phyloP scores from a whole-genome alignment of 768 basidiomycete genomes.

The Lentinula aciculospora region DNA sequence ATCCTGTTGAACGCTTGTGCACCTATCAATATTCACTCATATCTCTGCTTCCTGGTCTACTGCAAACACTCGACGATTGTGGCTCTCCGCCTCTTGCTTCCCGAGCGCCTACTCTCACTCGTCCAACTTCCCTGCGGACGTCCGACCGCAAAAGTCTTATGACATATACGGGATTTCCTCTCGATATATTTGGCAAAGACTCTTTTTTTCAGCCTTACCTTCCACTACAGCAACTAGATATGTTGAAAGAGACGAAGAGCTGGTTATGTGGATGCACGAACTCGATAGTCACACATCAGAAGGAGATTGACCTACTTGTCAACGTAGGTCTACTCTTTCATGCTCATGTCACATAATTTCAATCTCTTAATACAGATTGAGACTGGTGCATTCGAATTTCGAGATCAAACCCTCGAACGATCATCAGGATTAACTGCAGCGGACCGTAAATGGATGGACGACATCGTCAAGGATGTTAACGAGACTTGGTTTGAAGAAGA shows the following conservation, averaged over 20 bases:
- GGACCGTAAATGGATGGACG: constrained; percentile 98
- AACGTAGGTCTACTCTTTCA: constrained; percentile 48
- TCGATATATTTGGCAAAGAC: constrained; percentile 93
- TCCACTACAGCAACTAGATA: constrained; percentile 91
- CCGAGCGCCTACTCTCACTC: constrained; percentile 48
- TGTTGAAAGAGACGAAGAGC: constrained; percentile 69
- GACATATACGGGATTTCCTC: constrained; percentile 87
- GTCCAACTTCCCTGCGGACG: constrained; percentile 77
- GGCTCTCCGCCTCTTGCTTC: constrained; percentile 81
- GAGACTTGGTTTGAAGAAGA: constrained; percentile 70
- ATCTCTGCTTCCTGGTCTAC: constrained; percentile 83
- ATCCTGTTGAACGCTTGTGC: constrained; percentile 93
- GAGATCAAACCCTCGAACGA: constrained; percentile 75
- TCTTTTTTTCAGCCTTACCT: constrained; percentile 98
- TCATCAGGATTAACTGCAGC: constrained; percentile 80
- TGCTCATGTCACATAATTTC: neutral
- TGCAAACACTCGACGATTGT: constrained; percentile 87
- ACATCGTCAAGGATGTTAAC: constrained; percentile 83
- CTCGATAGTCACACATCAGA: constrained; percentile 89
- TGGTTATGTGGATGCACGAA: constrained; percentile 98
- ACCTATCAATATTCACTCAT: constrained; percentile 98
- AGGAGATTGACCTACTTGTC: constrained; percentile 85
- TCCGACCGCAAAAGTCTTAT: constrained; percentile 90
- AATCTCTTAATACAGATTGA: constrained; percentile 58
- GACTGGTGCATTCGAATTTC: constrained; percentile 80